Base-by-base conservation (phyloP, 2,329 filamentous ascomycete species). In the Lachnellula subtilissima region DNA sequence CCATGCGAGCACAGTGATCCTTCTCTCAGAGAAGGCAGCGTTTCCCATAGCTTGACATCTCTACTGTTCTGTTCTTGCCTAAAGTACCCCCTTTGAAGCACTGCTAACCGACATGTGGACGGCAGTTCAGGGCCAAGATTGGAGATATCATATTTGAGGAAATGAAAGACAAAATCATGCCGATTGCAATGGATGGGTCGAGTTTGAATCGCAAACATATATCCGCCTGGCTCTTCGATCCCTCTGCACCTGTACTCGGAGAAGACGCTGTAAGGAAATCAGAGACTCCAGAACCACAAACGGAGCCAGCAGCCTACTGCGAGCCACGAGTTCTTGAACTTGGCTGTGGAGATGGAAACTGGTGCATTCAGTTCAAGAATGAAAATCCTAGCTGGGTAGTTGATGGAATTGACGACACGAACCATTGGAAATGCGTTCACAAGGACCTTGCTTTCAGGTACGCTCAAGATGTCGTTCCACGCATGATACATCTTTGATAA, bases 321-420 rank as follows among this genome's bases (percentile, higher is more conserved):
- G 61, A 61, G 3, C 65, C 63, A 45, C 59, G 64, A 17, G 61
- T 68, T 17, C 62, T 70, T 22, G 66, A 68, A 42, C 57, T 69
- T 51, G 67, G 67, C 11, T 68, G 67, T 48, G 61, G 63, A 47
- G 61, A 67, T 50, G 67, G 67, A 5, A 50, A 25, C 17, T 70
- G 67, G 67, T 68, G 65, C 52, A 62, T 66, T 25, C 56, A 57
- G 15, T 58, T 64, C 35, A 69, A 68, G 54, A 53, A 55, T 14
- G 60, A 64, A 28, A 56, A 65, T 43, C 61, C 65, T 7, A 61
- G 60, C 42, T 70, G 67, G 67, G 58, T 64, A n/a, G 57, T 70
- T 32, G 61, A 69, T 36, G 67, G 67, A 6, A 22, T 68, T 15
- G 67, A 69, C 60, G 65, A 69, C 48, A 61, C 60, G 2, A 58